Percentiles rank a stretch among this genome's conserved stretches.
Evolutionary conservation across 345 rosid genomes (phyloP).

Genomic region (Mallotus nudiflorus): DNA sequence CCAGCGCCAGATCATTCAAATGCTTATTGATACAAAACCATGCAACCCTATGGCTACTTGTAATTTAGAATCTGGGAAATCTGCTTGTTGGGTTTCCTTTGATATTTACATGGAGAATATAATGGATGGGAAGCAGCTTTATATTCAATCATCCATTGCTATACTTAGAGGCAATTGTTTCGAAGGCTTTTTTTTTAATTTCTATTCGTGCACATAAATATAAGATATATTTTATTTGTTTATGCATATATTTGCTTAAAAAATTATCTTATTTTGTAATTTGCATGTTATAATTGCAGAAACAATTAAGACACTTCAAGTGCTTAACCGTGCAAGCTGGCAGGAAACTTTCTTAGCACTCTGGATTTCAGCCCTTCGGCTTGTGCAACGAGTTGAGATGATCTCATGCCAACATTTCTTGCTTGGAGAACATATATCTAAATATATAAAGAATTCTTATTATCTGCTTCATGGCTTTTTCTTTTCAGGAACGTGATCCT

Average conservation of each 20-base stretch:
- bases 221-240: not conserved
- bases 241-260: not conserved
- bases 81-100: constrained; percentile 58
- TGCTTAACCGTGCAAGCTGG: constrained; percentile 63
- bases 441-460: not conserved
- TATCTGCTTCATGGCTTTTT: constrained; percentile 12
- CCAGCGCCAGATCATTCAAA: constrained; percentile 32
- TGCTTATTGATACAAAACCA: constrained; percentile 37
- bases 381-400: constrained; percentile 65
- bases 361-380: constrained; percentile 74
- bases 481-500: constrained; percentile 58
- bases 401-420: constrained; percentile 2
- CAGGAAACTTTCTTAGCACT: constrained; percentile 69
- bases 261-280: constrained; percentile 6
- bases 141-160: constrained; percentile 41
- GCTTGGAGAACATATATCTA: not conserved
- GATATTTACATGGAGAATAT: constrained; percentile 61
- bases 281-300: constrained; percentile 41
- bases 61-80: constrained; percentile 34
- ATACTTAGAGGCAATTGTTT: constrained; percentile 43
- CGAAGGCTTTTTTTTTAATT: not conserved
- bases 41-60: constrained; percentile 35
- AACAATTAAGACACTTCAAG: constrained; percentile 43
- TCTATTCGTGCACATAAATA: not conserved
- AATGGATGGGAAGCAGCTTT: constrained; percentile 61